phyloP scores from a whole-genome alignment of 2,329 filamentous ascomycete species.

The Didymella exigua region DNA sequence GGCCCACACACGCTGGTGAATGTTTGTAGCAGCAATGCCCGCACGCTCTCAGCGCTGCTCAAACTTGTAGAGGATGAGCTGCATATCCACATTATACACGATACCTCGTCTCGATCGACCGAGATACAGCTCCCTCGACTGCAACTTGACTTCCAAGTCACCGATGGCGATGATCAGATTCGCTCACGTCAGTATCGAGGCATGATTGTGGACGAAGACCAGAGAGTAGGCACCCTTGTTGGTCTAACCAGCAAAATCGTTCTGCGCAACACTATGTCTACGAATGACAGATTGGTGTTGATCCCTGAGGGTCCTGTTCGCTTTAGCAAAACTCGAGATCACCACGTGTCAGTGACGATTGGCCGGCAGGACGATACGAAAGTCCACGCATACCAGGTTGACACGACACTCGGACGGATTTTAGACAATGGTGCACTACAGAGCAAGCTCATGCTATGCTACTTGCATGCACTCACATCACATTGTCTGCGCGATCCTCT shows the following conservation, averaged over 20 bases:
- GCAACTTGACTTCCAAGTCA: slow-evolving; percentile 21
- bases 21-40: slow-evolving; percentile 15
- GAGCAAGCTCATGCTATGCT: slow-evolving; percentile 58
- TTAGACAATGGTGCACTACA: slow-evolving; percentile 57
- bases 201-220: slow-evolving; percentile 34
- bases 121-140: slow-evolving; percentile 27
- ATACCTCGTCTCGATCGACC: slow-evolving; percentile 2
- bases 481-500: slow-evolving; percentile 58
- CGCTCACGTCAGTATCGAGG: slow-evolving; percentile 34
- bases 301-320: slow-evolving; percentile 36
- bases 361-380: slow-evolving; percentile 19
- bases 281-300: slow-evolving; percentile 43
- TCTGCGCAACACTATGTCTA: slow-evolving; percentile 15
- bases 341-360: slow-evolving; percentile 23
- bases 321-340: neutral
- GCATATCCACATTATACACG: slow-evolving; percentile 26
- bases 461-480: slow-evolving; percentile 62
- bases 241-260: slow-evolving; percentile 36
- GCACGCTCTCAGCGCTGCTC: slow-evolving; percentile 22
- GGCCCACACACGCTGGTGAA: slow-evolving; percentile 7
- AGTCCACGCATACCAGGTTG: slow-evolving; percentile 57
- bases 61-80: slow-evolving; percentile 20
- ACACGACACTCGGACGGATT: slow-evolving; percentile 58
- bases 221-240: slow-evolving; percentile 30
- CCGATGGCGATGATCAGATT: slow-evolving; percentile 6